Evolutionary conservation across 345 rosid genomes (phyloP), one percentile per base, ranked within the genome.

Genomic region (Salix exigua): DNA sequence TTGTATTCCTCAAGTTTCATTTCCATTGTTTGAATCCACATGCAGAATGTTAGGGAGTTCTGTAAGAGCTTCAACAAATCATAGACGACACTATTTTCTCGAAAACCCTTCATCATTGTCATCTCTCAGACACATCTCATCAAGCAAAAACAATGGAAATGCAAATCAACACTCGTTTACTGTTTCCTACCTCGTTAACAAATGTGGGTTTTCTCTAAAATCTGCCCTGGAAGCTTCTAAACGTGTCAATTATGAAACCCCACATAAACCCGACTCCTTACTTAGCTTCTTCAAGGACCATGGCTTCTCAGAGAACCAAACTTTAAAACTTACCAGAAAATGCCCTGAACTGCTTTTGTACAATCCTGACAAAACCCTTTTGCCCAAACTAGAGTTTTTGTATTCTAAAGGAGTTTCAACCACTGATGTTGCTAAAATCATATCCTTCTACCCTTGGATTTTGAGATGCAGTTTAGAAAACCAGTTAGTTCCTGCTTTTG

Each of bases 301-400:
- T 9, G 85, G 85, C 9, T 85, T 87, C 70, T 76, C 86, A 0
- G 21, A 68, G 40, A 6, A 73, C 69, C 85, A 81, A 21, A 84
- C 84, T 23, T 64, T 78, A 13, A 7, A 12, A 6, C 25, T 82
- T 3, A 16, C 79, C 30, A 66, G 33, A 50, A 76, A 11, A 73
- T 4, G 1, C n/a, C 84, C 86, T 4, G 2, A 0, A 4, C 5
- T 81, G 33, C 74, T 86, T 4, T 2, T 35, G 7, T 0, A 3
- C 38, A 63, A 50, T 5, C 86, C 83, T 6, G 84, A 64, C 50
- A 79, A 66, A 33, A 82, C 35, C 58, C 77, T 86, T 74, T 13
- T 70, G 37, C 89, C 88, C 67, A 87, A 87, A 62, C 33, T 87
- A 4, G 72, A 88, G 17, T 84, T 82, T 60, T 76, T 88, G 51